Evolutionary conservation across 73 alveolate genomes (phyloP).

Genomic region (Paramecium tetraurelia): DNA sequence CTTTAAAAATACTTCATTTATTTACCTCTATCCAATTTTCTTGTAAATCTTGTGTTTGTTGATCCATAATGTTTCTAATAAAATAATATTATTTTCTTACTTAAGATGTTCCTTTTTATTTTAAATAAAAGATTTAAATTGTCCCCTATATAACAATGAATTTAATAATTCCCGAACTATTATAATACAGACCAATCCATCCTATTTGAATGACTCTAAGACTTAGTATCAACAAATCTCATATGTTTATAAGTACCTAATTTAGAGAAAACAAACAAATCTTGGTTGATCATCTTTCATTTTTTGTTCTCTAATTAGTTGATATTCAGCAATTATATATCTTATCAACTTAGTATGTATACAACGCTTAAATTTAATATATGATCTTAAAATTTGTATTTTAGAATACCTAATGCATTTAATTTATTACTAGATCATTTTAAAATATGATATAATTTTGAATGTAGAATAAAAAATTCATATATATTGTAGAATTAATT

Average conservation of each 20-base stretch:
- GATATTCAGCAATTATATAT: too few species aligned
- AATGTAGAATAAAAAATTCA: too few species aligned
- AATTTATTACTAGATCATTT: too few species aligned
- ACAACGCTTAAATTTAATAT: too few species aligned
- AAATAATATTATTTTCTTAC: not conserved
- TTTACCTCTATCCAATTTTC: slow-evolving; percentile 38
- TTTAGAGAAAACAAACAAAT: too few species aligned
- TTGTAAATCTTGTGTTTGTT: slow-evolving; percentile 23
- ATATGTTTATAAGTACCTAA: too few species aligned
- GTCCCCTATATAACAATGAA: not conserved
- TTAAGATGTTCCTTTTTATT: not conserved
- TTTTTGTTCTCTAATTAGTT: not conserved
- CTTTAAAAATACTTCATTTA: not conserved
- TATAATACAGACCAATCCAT: not conserved
- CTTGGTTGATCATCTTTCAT: not conserved
- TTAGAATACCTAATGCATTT: too few species aligned
- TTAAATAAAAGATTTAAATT: slow-evolving; percentile 16
- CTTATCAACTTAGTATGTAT: too few species aligned
- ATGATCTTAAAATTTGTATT: too few species aligned
- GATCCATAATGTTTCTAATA: slow-evolving; percentile 32
- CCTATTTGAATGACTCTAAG: not conserved
- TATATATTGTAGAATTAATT: too few species aligned
- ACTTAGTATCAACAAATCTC: not conserved
- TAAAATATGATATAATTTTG: too few species aligned
- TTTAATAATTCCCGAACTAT: not conserved